Base-by-base conservation (phyloP, 768 basidiomycete species). In the Tubosaeta brunneosetosa region DNA sequence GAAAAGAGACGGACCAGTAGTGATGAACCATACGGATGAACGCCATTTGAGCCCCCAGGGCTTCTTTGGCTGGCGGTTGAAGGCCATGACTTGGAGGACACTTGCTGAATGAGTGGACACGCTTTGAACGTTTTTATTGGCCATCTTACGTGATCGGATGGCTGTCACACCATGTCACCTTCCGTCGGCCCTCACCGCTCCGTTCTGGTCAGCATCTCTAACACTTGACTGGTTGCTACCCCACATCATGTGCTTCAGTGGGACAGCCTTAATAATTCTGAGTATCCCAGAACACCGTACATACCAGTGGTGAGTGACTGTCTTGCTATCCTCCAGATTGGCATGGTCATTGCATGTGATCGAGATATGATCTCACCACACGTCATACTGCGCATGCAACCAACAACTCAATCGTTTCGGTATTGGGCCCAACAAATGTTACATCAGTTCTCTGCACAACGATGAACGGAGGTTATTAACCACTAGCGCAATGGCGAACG, bases 31-130 rank as follows among this genome's bases (percentile, higher is more conserved):
- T 40, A 78, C 73, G 0, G 83, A 84, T 0, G 81, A 77, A 19
- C 84, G 74, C 82, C 82, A 85, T 55, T 67, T 61, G 45, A 83
- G 66, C 1, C 80, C 82, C 57, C 72, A 66, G 25, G 78, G 81
- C 50, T 50, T 61, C 12, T n/a, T 38, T n/a, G 44, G 13, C 27
- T 44, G 49, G 26, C 53, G 14, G 26, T 27, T 27, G 26, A 16
- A 16, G 7, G 16, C 55, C 62, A 61, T 61, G 42, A 19, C 29
- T 31, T 14, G 46, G 26, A 25, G 42, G 33, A 19, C 17, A 19
- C 22, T 46, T 22, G 22, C 33, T 11, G 25, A 3, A 8, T 8
- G 9, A 29, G 22, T 22, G 5, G 12, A 19, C 17, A 13, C 29
- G 29, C n/a, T 3, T 44, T 9, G n/a, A 44, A 31, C 17, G 47